These are phyloP conservation scores for Senecio squalidus DNA, from an alignment of 140 eudicot species.

Conservation along the genomic window DNA sequence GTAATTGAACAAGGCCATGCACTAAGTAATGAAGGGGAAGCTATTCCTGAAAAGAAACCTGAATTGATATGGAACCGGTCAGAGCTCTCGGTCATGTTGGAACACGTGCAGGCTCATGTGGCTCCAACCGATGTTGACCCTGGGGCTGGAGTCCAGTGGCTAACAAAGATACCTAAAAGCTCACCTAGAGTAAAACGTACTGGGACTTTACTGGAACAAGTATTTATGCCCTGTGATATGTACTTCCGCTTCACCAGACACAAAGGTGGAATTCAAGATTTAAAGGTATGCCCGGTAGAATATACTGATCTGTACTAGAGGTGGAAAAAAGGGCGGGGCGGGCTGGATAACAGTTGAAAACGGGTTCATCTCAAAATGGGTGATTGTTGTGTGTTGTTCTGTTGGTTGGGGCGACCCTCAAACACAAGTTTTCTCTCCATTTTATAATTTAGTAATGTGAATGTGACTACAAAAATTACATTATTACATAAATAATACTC, in stretches of 20 bases:
- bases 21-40: slow-evolving; percentile 33
- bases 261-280: slow-evolving; percentile 74
- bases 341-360: too few relatives aligned
- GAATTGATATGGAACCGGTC: slow-evolving; percentile 84
- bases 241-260: slow-evolving; percentile 77
- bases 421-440: too few relatives aligned
- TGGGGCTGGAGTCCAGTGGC: slow-evolving; percentile 98
- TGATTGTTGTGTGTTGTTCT: too few relatives aligned
- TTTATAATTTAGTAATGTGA: too few relatives aligned
- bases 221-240: slow-evolving; percentile 96
- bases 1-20: slow-evolving; percentile 61
- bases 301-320: not conserved
- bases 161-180: slow-evolving; percentile 70
- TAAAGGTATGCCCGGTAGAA: slow-evolving; percentile 46
- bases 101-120: slow-evolving; percentile 97
- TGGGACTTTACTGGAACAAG: slow-evolving; percentile 92
- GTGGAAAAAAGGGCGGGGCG: too few relatives aligned
- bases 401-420: too few relatives aligned
- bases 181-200: slow-evolving; percentile 95
- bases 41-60: slow-evolving; percentile 52
- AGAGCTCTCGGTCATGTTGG: slow-evolving; percentile 87
- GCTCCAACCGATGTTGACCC: slow-evolving; percentile 99
- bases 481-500: too few relatives aligned
- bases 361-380: too few relatives aligned
- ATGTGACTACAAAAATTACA: too few relatives aligned